phyloP scores from a whole-genome alignment of 306 rosid species.

The Citrullus amarus region DNA sequence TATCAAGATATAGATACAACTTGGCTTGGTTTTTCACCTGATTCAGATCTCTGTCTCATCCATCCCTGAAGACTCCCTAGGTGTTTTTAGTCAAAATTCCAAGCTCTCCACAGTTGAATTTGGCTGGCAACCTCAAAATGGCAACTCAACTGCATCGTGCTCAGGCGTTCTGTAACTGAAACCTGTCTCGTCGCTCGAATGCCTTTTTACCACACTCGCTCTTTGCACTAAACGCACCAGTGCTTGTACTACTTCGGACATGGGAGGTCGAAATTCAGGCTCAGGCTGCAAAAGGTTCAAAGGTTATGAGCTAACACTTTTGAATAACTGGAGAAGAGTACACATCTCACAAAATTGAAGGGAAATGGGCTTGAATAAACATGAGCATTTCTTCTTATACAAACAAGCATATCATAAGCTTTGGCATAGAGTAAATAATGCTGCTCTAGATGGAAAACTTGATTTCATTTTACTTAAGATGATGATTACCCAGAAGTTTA shows the following conservation, averaged over 20 bases:
- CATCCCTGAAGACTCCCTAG: not conserved
- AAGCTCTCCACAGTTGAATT: not conserved
- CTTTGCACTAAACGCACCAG: slow-evolving; percentile 76
- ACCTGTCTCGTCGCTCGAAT: slow-evolving; percentile 78
- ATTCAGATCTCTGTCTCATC: not conserved
- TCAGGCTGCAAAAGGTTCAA: slow-evolving; percentile 44
- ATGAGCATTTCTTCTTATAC: not conserved
- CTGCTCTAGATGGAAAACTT: no score
- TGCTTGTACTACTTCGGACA: slow-evolving; percentile 98
- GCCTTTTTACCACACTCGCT: slow-evolving; percentile 78
- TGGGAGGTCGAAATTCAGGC: slow-evolving; percentile 92
- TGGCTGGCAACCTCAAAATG: slow-evolving; percentile 21
- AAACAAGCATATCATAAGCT: no score
- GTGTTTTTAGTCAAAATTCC: not conserved
- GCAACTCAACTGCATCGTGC: slow-evolving; percentile 58
- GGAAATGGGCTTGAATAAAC: not conserved
- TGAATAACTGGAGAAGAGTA: not conserved
- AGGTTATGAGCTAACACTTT: not conserved
- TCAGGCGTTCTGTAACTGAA: slow-evolving; percentile 68
- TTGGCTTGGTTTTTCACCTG: slow-evolving; percentile 1
- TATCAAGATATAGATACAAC: not conserved
- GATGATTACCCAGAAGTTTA: slow-evolving; percentile 9
- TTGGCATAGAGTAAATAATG: no score
- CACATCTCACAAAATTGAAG: not conserved
- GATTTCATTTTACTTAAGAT: no score